A percentile compares a stretch with the other conserved stretches of the same genome.
phyloP scores from a whole-genome alignment of 768 basidiomycete genomes.

The Rhodotorula paludigena region DNA sequence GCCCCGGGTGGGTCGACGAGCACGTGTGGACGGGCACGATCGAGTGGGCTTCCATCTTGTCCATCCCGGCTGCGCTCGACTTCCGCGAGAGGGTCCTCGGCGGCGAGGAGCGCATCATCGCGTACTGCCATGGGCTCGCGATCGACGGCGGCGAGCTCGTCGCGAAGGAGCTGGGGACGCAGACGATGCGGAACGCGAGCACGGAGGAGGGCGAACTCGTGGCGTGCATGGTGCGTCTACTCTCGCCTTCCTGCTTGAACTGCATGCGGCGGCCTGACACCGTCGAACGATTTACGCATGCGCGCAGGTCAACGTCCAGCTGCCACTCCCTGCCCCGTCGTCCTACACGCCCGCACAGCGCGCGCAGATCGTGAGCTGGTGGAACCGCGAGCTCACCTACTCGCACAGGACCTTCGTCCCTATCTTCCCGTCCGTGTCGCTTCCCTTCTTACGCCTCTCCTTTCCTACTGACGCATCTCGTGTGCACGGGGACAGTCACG shows the following conservation, averaged over 20 bases:
- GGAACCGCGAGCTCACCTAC: slow-evolving; percentile 1
- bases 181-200: slow-evolving; percentile 58
- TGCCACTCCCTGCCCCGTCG: slow-evolving; percentile 20
- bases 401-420: slow-evolving; percentile 10
- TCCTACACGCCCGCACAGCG: background rate
- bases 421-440: slow-evolving; percentile 8
- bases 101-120: slow-evolving; percentile 66
- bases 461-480: background rate
- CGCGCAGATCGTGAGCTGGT: background rate
- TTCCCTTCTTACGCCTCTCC: background rate
- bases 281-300: too few species aligned
- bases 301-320: slow-evolving; percentile 37
- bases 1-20: slow-evolving; percentile 8
- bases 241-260: background rate
- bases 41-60: slow-evolving; percentile 44
- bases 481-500: slow-evolving; percentile 3
- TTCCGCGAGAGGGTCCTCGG: slow-evolving; percentile 66
- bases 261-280: background rate
- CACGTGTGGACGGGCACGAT: slow-evolving; percentile 43
- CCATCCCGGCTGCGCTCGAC: slow-evolving; percentile 56
- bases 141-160: slow-evolving; percentile 61
- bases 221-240: slow-evolving; percentile 60
- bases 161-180: slow-evolving; percentile 60
- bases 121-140: slow-evolving; percentile 67
- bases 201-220: slow-evolving; percentile 56